These are phyloP conservation scores for Gnaphalium uliginosum DNA, from an alignment of 129 eudicot species.

Conservation along the genomic window DNA sequence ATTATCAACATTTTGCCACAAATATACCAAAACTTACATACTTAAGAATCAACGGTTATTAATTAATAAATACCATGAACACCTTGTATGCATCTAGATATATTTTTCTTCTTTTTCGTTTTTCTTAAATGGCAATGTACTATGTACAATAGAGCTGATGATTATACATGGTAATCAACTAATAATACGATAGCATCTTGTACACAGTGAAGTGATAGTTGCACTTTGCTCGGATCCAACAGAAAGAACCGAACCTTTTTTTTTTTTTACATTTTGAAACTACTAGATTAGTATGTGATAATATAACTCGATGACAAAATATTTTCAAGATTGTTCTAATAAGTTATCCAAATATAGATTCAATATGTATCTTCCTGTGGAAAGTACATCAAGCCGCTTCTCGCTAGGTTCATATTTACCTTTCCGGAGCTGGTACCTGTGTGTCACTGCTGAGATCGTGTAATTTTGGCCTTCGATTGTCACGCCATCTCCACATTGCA, in stretches of 20 bases:
- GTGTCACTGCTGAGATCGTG: conserved; percentile 88
- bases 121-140: neutral
- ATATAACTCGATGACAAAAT: neutral
- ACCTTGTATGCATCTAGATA: neutral
- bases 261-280: conserved; percentile 9
- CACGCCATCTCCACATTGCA: conserved; percentile 93
- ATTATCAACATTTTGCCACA: too few relatives aligned
- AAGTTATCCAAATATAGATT: conserved; percentile 79
- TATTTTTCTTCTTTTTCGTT: neutral
- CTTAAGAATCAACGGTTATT: too few relatives aligned
- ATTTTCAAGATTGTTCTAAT: conserved; percentile 63
- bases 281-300: conserved; percentile 11
- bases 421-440: conserved; percentile 89
- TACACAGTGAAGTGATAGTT: conserved; percentile 16
- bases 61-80: too few relatives aligned
- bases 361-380: conserved; percentile 89
- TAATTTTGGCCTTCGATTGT: conserved; percentile 89
- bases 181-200: conserved; percentile 6
- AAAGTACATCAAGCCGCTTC: conserved; percentile 91
- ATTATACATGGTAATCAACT: neutral
- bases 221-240: conserved; percentile 15
- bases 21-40: too few relatives aligned
- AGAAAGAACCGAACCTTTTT: neutral
- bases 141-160: neutral
- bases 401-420: conserved; percentile 95